Percentiles rank a stretch among this genome's conserved stretches.
phyloP scores from a whole-genome alignment of 768 basidiomycete genomes.

The Neoboletus magnificus region DNA sequence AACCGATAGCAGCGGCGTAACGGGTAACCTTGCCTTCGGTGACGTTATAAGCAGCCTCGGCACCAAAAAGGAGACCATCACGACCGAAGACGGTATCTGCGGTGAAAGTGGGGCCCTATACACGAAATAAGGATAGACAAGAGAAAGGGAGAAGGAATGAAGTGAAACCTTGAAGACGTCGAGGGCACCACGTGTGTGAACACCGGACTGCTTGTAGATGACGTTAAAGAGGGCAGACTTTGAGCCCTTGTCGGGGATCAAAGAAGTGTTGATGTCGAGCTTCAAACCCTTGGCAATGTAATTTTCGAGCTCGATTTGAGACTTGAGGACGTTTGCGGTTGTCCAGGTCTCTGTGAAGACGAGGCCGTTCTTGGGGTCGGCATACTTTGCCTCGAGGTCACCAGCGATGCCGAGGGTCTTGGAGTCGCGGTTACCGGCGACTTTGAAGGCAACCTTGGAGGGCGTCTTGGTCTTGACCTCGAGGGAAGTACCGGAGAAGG shows the following conservation, averaged over 20 bases:
- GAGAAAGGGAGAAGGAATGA: not conserved
- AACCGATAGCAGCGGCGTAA: constrained; percentile 90
- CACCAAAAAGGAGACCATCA: constrained; percentile 96
- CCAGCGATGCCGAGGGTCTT: constrained; percentile 73
- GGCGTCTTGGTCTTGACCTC: constrained; percentile 90
- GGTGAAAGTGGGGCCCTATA: constrained; percentile 93
- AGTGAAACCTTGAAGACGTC: constrained; percentile 87
- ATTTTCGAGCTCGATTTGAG: constrained; percentile 93
- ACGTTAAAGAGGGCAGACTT: constrained; percentile 83
- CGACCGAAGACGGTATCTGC: constrained; percentile 94
- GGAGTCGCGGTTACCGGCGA: constrained; percentile 76
- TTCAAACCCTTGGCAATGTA: constrained; percentile 97
- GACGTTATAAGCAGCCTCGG: constrained; percentile 95
- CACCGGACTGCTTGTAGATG: constrained; percentile 92
- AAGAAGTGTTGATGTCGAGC: constrained; percentile 79
- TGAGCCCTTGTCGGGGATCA: constrained; percentile 81
- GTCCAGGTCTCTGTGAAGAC: constrained; percentile 96
- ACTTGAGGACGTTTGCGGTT: constrained; percentile 88
- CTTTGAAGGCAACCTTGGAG: constrained; percentile 91
- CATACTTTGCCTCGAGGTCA: constrained; percentile 95
- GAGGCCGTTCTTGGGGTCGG: constrained; percentile 88
- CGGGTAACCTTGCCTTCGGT: constrained; percentile 88
- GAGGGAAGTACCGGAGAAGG: constrained; percentile 64
- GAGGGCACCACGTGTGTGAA: constrained; percentile 87
- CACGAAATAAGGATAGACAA: constrained; percentile 1